A percentile compares a stretch with the other conserved stretches of the same genome.
phyloP scores from a whole-genome alignment of 2,329 filamentous ascomycete genomes.

The Penicillium expansum region DNA sequence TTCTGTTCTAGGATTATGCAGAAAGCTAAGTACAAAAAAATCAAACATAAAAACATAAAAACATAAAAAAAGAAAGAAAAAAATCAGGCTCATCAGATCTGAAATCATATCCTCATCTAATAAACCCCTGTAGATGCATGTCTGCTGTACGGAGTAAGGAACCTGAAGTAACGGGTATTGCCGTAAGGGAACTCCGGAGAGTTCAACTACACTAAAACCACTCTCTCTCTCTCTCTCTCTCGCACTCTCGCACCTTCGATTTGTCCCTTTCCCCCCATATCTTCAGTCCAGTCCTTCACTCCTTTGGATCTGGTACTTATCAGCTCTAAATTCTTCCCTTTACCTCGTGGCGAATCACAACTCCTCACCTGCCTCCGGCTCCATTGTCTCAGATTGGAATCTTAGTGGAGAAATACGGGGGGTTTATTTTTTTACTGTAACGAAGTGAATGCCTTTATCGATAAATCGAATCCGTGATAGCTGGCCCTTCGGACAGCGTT shows the following conservation, averaged over 20 bases:
- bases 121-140: neutral
- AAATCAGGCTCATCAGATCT: neutral
- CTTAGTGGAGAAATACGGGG: slow-evolving; percentile 10
- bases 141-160: slow-evolving; percentile 6
- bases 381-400: slow-evolving; percentile 19
- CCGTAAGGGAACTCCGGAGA: slow-evolving; percentile 17
- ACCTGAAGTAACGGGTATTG: slow-evolving; percentile 14
- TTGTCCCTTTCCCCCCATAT: slow-evolving; percentile 14
- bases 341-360: slow-evolving; percentile 1
- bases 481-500: neutral
- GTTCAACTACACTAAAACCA: neutral
- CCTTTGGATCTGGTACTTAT: slow-evolving; percentile 22
- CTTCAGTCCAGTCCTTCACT: slow-evolving; percentile 30
- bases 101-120: neutral
- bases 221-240: too few relatives aligned
- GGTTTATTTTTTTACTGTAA: neutral
- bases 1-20: neutral
- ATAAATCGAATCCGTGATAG: neutral
- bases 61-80: neutral
- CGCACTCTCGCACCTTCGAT: slow-evolving; percentile 4
- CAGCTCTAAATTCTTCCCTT: neutral
- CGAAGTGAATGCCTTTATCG: slow-evolving; percentile 6
- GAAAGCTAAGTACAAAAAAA: neutral
- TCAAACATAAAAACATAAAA: neutral
- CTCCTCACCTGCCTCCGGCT: neutral